Percentiles rank a stretch among this genome's conserved stretches.
phyloP scores from a whole-genome alignment of 2,329 filamentous ascomycete genomes.

The Microsporum canis region DNA sequence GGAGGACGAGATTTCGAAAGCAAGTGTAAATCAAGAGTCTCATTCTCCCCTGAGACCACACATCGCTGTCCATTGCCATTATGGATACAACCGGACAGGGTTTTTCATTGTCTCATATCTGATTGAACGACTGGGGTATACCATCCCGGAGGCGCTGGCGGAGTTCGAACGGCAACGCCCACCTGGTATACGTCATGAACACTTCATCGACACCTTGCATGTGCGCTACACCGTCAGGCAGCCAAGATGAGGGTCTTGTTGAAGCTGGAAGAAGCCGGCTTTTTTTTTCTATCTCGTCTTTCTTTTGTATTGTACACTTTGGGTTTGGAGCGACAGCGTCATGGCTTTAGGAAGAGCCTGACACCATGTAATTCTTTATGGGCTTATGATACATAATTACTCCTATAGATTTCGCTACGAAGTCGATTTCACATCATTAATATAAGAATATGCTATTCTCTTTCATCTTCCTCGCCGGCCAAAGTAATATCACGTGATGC shows the following conservation, averaged over 20 bases:
- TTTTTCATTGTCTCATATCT: constrained; percentile 85
- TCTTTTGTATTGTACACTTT: background rate
- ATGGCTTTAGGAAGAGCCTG: background rate
- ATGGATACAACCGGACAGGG: constrained; percentile 88
- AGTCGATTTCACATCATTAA: background rate
- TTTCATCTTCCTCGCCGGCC: background rate
- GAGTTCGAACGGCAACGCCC: constrained; percentile 61
- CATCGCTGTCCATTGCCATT: constrained; percentile 86
- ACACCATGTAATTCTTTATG: background rate
- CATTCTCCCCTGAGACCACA: constrained; percentile 30
- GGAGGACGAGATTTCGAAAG: constrained; percentile 43
- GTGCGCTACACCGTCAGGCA: constrained; percentile 57
- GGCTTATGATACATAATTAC: background rate
- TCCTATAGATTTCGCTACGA: background rate
- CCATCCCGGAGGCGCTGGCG: constrained; percentile 65
- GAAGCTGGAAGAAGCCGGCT: background rate
- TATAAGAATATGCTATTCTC: background rate
- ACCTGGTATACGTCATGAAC: constrained; percentile 76
- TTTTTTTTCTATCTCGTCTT: background rate
- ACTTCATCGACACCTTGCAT: constrained; percentile 76
- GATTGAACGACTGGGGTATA: constrained; percentile 65
- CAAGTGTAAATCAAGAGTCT: constrained; percentile 36
- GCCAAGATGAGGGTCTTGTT: constrained; percentile 16
- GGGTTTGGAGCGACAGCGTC: background rate
- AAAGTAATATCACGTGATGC: constrained; percentile 10